Conservation (phyloP, 768 basidiomycete species). For the Tephrocybe sp. region DNA sequence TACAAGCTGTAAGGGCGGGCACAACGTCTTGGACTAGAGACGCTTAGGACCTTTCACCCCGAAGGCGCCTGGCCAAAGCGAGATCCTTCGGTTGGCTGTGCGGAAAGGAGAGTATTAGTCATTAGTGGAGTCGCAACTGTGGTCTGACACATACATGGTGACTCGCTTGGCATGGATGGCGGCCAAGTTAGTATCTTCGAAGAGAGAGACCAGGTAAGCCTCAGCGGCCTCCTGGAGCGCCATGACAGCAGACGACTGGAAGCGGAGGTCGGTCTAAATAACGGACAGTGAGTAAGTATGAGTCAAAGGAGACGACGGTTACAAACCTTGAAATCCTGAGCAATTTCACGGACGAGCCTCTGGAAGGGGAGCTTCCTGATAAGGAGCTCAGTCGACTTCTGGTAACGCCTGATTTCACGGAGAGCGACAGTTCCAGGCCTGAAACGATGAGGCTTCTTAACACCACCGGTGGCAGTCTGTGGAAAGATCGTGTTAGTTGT, state of each 20-base stretch:
- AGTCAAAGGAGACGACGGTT: background rate
- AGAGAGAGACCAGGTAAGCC: conserved; percentile 84
- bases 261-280: conserved; percentile 80
- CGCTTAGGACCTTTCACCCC: conserved; percentile 78
- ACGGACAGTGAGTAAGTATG: conserved; percentile 7
- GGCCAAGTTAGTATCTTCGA: conserved; percentile 90
- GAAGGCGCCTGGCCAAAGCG: conserved; percentile 81
- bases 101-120: conserved; percentile 17
- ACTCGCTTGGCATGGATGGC: conserved; percentile 89
- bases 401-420: conserved; percentile 97
- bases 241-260: conserved; percentile 95
- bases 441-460: conserved; percentile 99
- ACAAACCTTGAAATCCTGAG: conserved; percentile 92
- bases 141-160: conserved; percentile 48
- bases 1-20: background rate
- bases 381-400: conserved; percentile 98
- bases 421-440: conserved; percentile 97
- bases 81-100: conserved; percentile 85
- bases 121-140: background rate
- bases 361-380: conserved; percentile 99
- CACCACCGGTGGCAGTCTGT: conserved; percentile 87
- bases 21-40: background rate
- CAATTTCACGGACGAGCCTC: conserved; percentile 94
- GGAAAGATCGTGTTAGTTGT: conserved; percentile 17
- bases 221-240: conserved; percentile 93